phyloP scores from a whole-genome alignment of 164 flowering plant species.

The Dillenia turbinata region DNA sequence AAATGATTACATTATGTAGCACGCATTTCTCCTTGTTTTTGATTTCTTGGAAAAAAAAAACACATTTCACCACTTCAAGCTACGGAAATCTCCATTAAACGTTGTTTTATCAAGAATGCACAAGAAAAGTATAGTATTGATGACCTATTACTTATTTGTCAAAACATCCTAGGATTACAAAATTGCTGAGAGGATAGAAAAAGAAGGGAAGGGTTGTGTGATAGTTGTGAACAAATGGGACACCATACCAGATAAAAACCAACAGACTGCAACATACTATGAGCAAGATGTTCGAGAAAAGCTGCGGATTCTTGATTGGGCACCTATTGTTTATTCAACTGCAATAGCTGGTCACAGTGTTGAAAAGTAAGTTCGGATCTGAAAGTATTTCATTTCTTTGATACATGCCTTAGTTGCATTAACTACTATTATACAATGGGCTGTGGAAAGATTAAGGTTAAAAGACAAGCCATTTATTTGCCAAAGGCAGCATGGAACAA shows the following conservation, averaged over 20 bases:
- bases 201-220: constrained; percentile 95
- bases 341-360: constrained; percentile 78
- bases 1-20: too few relatives aligned
- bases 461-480: too few relatives aligned
- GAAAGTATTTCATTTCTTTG: neutral
- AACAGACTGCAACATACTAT: constrained; percentile 72
- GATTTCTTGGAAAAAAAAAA: too few relatives aligned
- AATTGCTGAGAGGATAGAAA: constrained; percentile 94
- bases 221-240: constrained; percentile 99
- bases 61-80: too few relatives aligned
- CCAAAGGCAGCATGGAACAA: too few relatives aligned
- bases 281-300: constrained; percentile 94
- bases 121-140: too few relatives aligned
- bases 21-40: too few relatives aligned
- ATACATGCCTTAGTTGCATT: neutral
- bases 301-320: constrained; percentile 88
- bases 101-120: too few relatives aligned
- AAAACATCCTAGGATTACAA: constrained; percentile 57
- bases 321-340: constrained; percentile 97
- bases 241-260: constrained; percentile 88
- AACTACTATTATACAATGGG: neutral
- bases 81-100: too few relatives aligned
- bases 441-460: neutral
- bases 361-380: constrained; percentile 61
- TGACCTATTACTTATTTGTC: neutral